Evolutionary conservation across 1,284 basidiomycete species (phyloP).

Genomic region (Malassezia pachydermatis): DNA sequence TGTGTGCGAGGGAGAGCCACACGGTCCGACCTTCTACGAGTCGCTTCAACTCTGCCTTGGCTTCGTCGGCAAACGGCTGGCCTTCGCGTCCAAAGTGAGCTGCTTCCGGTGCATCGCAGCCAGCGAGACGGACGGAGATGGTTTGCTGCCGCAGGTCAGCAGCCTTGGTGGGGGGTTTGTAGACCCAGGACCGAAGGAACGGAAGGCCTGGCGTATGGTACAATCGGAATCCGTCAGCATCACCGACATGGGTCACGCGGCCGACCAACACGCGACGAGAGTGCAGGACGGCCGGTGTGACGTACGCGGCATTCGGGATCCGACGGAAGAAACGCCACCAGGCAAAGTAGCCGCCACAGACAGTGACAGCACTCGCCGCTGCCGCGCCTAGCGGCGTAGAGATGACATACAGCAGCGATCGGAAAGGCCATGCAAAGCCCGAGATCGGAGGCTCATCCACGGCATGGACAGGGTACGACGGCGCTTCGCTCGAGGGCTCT

Average conservation of each 20-base stretch:
- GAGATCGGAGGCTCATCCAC: conserved; percentile 1
- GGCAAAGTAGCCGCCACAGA: conserved; percentile 6
- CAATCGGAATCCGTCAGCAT: conserved; percentile 45
- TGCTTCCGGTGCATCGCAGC: conserved; percentile 42
- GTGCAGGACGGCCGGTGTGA: conserved; percentile 36
- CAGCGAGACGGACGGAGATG: conserved; percentile 40
- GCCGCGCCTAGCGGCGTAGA: conserved; percentile 14
- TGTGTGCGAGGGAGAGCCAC: conserved; percentile 35
- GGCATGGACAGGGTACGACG: conserved; percentile 8
- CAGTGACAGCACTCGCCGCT: background rate
- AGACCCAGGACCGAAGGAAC: conserved; percentile 23
- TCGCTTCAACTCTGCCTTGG: conserved; percentile 28
- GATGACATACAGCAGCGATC: background rate
- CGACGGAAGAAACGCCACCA: conserved; percentile 44
- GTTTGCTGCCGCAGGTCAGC: conserved; percentile 25
- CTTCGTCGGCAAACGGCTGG: conserved; percentile 44
- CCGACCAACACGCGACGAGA: conserved; percentile 38
- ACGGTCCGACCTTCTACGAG: conserved; percentile 23
- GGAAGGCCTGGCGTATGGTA: conserved; percentile 42
- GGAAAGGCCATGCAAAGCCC: background rate
- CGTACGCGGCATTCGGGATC: conserved; percentile 34
- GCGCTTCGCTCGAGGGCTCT: background rate
- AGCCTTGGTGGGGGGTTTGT: conserved; percentile 17
- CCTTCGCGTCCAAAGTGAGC: conserved; percentile 44
- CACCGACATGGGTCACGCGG: conserved; percentile 36